phyloP scores from a whole-genome alignment of 805 yeast genomes.

The Ogataea trehaloabstinens region DNA sequence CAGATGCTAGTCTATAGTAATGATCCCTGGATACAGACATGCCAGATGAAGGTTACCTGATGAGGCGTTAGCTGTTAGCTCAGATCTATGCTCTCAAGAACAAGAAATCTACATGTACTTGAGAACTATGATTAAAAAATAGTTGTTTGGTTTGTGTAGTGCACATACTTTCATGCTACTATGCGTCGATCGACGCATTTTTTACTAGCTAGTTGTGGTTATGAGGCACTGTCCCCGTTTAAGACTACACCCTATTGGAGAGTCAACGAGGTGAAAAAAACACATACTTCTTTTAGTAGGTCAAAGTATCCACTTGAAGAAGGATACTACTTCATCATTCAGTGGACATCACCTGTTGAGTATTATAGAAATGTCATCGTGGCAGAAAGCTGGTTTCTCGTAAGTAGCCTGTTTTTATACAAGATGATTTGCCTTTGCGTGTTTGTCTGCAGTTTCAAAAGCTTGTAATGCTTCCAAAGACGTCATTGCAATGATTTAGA shows the following conservation, averaged over 20 bases:
- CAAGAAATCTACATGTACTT: no score
- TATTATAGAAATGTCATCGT: slow-evolving; percentile 42
- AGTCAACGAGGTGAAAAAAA: slow-evolving; percentile 1
- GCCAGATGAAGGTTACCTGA: background rate
- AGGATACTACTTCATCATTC: background rate
- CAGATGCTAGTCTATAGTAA: slow-evolving; percentile 76
- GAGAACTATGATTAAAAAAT: no score
- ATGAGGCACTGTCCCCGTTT: background rate
- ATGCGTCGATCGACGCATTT: background rate
- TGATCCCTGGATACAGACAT: slow-evolving; percentile 63
- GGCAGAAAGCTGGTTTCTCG: slow-evolving; percentile 69
- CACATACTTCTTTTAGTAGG: background rate
- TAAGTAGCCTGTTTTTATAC: no score
- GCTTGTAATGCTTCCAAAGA: no score
- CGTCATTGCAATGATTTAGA: no score
- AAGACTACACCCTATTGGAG: slow-evolving; percentile 9
- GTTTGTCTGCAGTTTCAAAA: no score
- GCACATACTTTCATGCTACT: no score
- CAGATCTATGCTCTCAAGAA: no score
- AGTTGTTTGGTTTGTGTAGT: no score
- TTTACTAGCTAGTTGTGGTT: background rate
- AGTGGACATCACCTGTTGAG: background rate
- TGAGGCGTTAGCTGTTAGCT: background rate
- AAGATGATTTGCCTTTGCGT: no score
- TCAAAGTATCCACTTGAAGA: no score